Evolutionary conservation across 2,329 filamentous ascomycete genomes (phyloP).

Genomic region (Monosporascus sp.): DNA sequence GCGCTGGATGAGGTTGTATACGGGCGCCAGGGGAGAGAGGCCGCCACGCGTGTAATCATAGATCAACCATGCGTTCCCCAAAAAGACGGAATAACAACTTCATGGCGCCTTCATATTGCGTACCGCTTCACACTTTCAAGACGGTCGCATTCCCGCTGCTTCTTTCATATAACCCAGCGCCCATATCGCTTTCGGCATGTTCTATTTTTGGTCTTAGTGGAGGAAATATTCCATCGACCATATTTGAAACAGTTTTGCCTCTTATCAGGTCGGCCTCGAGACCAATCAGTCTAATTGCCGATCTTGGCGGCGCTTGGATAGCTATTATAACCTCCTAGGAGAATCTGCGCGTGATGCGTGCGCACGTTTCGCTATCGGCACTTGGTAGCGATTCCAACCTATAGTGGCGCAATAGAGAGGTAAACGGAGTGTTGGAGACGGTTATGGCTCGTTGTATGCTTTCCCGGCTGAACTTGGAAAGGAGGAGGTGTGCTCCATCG

Average conservation of each 20-base stretch:
- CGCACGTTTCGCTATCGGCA: neutral
- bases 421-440: constrained; percentile 12
- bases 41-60: neutral
- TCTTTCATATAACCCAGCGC: neutral
- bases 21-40: neutral
- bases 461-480: constrained; percentile 15
- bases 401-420: constrained; percentile 6
- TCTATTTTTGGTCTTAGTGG: neutral
- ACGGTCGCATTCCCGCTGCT: neutral
- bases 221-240: neutral
- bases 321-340: constrained; percentile 7
- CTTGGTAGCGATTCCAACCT: constrained; percentile 6
- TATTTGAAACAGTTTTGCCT: neutral
- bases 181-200: neutral
- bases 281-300: constrained; percentile 12
- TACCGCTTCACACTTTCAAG: neutral
- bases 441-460: constrained; percentile 10
- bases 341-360: constrained; percentile 6
- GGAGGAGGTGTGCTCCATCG: constrained; percentile 14
- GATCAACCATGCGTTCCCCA: too few relatives aligned
- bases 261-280: neutral
- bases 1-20: neutral
- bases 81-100: too few relatives aligned
- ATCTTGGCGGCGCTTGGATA: constrained; percentile 16
- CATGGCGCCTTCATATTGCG: neutral